These are phyloP conservation scores for Verbena officinalis DNA, from an alignment of 257 asterid genomes.

Conservation along the genomic window DNA sequence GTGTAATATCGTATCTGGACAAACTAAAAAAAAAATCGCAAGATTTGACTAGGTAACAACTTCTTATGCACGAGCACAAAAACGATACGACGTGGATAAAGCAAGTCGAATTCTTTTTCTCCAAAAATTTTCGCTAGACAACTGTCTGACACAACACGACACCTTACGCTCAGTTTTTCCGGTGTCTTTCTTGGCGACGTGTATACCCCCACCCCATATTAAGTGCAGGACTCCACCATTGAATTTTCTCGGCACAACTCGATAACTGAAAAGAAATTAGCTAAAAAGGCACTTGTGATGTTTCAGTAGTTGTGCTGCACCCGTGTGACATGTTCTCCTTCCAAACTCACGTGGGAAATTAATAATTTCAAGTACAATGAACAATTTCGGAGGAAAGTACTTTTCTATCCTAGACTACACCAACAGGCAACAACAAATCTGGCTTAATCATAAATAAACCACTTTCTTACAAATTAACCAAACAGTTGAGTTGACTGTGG, in stretches of 20 bases:
- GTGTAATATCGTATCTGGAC: background rate
- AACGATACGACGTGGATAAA: too few species aligned
- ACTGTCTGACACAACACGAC: too few species aligned
- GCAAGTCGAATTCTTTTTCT: too few species aligned
- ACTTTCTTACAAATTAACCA: too few species aligned
- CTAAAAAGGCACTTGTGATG: background rate
- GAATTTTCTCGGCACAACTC: background rate
- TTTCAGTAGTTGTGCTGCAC: background rate
- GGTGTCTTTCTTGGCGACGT: too few species aligned
- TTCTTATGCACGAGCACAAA: too few species aligned
- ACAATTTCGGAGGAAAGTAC: background rate
- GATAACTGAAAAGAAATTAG: background rate
- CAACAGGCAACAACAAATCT: too few species aligned
- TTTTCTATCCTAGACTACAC: too few species aligned
- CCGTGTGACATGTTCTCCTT: background rate
- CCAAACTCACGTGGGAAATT: constrained; percentile 25
- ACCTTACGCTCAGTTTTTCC: too few species aligned
- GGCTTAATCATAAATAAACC: too few species aligned
- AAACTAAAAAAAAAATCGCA: background rate
- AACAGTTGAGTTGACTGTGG: too few species aligned
- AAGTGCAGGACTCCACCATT: background rate
- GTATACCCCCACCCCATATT: background rate
- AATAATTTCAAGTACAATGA: constrained; percentile 22
- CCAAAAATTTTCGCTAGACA: too few species aligned
- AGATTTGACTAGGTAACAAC: background rate